Conservation (phyloP, 805 yeast species). For the Saturnispora ahearnii region DNA sequence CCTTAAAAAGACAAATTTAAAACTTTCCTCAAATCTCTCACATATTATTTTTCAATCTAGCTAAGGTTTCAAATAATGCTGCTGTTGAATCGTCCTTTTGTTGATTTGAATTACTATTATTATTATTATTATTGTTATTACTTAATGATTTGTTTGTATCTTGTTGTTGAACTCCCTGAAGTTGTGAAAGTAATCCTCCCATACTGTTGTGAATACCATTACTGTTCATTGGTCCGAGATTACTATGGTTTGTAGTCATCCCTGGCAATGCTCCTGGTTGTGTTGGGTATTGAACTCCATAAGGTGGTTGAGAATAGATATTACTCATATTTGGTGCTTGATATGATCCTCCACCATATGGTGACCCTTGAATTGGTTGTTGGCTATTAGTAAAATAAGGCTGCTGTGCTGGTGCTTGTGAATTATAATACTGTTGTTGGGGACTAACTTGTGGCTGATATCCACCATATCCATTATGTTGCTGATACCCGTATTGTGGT, state of each 20-base stretch:
- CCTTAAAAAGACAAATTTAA: too few relatives aligned
- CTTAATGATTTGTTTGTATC: not conserved
- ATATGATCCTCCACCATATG: constrained; percentile 16
- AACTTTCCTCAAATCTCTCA: constrained; percentile 8
- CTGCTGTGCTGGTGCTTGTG: constrained; percentile 5
- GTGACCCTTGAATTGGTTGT: constrained; percentile 12
- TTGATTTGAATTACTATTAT: not conserved
- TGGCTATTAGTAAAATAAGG: constrained; percentile 7
- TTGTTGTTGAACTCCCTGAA: not conserved
- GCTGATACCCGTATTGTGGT: constrained; percentile 7
- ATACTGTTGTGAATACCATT: constrained; percentile 1
- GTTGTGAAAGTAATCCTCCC: constrained; percentile 9
- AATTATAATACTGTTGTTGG: constrained; percentile 1
- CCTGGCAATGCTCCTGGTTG: constrained; percentile 9
- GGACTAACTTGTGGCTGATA: not conserved
- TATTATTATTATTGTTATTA: not conserved
- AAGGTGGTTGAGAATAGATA: constrained; percentile 12
- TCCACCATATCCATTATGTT: constrained; percentile 3
- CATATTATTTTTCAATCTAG: constrained; percentile 31
- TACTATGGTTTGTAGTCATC: not conserved
- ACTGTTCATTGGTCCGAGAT: not conserved
- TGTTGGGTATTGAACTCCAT: constrained; percentile 5
- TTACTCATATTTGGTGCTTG: not conserved
- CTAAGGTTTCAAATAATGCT: constrained; percentile 30
- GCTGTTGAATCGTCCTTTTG: constrained; percentile 22